Evolutionary conservation across 139 green algal genomes (phyloP), one percentile per base, ranked within the genome.

Genomic region (Chlamydomonas sphaeroides): DNA sequence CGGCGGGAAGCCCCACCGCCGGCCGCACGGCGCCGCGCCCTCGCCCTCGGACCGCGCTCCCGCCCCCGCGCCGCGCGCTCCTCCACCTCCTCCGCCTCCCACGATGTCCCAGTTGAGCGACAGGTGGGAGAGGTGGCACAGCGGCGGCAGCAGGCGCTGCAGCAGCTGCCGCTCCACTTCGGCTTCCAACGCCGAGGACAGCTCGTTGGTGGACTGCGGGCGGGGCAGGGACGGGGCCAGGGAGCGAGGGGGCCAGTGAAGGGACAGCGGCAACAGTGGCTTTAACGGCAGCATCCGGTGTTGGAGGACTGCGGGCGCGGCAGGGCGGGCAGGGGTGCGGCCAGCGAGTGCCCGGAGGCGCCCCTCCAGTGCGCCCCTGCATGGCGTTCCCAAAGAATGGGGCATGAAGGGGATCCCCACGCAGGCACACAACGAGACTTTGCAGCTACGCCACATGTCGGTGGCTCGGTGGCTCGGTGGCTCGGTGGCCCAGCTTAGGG

Each of bases 91-190:
- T 63, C n/a, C 68, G n/a, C n/a, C n/a, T 79, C 32, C 57, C 2
- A 80, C 56, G 8, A 80, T 20, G 74, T 80, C 39, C 74, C 74
- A 80, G 39, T 70, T 80, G 18, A 80, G 28, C n/a, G 51, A n/a
- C 32, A 80, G 74, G n/a, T 49, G 25, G 3, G 30, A 15, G n/a
- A 80, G 74, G 41, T 80, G 74, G 0, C 17, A 18, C 6, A 82
- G 62, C 8, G 75, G 75, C 61, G 75, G 75, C 62, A 82, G 75
- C n/a, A 82, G 42, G 33, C 62, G 61, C n/a, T 39, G 8, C 32
- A 82, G 30, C 42, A 82, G 21, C 45, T 73, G 75, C 23, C 62
- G 75, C 62, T 72, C 75, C 62, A 72, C 75, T 14, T 71, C 38
- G 23, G 65, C 65, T 25, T 71, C 65, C 65, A 71, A 25, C 11